phyloP scores from a whole-genome alignment of 2,329 filamentous ascomycete genomes.

The Anthostomella pinea region DNA sequence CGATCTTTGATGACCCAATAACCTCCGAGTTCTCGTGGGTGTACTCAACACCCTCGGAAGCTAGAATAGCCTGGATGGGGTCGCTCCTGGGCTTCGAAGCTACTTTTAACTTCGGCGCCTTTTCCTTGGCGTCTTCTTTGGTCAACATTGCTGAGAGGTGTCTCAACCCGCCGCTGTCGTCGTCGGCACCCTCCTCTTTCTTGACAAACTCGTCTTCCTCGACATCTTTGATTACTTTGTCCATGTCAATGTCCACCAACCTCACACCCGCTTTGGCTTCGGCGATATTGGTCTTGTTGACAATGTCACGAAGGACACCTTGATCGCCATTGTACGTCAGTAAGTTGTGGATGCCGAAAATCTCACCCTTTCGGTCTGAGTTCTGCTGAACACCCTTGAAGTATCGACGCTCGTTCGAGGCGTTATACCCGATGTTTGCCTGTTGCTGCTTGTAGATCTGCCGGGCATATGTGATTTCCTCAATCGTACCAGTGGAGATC shows the following conservation, averaged over 20 bases:
- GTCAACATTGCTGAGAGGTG: constrained; percentile 65
- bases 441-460: constrained; percentile 99
- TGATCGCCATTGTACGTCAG: constrained; percentile 79
- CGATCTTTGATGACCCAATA: constrained; percentile 87
- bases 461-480: constrained; percentile 94
- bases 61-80: constrained; percentile 83
- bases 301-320: constrained; percentile 85
- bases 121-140: constrained; percentile 46
- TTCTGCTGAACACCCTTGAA: constrained; percentile 92
- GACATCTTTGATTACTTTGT: constrained; percentile 52
- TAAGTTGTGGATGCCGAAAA: constrained; percentile 86
- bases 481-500: constrained; percentile 86
- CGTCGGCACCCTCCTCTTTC: constrained; percentile 46
- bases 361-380: constrained; percentile 79
- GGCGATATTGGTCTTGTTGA: constrained; percentile 97
- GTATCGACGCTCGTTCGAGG: constrained; percentile 87
- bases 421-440: constrained; percentile 94
- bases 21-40: constrained; percentile 97
- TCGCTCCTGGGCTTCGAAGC: constrained; percentile 54
- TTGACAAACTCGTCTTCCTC: constrained; percentile 47
- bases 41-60: constrained; percentile 86
- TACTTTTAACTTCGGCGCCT: constrained; percentile 34
- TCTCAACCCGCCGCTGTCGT: constrained; percentile 65
- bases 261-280: constrained; percentile 84
- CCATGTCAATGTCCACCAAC: constrained; percentile 73